Evolutionary conservation across 306 rosid genomes (phyloP), one percentile per base, ranked within the genome.

Genomic region (Quercus agrifolia): DNA sequence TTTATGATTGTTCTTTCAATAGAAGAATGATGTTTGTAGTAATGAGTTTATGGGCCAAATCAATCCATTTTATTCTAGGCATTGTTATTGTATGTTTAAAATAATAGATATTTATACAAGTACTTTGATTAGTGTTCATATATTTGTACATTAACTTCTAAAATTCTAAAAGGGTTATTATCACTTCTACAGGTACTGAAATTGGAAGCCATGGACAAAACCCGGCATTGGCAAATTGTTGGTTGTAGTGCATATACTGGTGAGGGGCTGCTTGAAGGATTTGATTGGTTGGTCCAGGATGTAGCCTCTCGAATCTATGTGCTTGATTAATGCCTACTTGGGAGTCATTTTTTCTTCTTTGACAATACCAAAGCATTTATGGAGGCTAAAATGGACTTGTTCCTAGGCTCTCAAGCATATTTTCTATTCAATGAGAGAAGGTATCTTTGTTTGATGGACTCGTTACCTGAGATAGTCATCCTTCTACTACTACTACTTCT

Each of bases 241-340:
- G 97, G 98, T 4, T 94, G 97, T 63, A 90, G 97, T 74, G 97
- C 94, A 23, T 82, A 80, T 76, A 89, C 94, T 2, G 97, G 97
- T 1, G 90, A 90, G 73, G 96, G 97, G 33, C 84, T 92, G 82
- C 91, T 94, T 18, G 90, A 88, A 84, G 98, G 94, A 23, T 89
- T 92, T 79, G 88, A 90, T 89, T 90, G 98, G 98, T 64, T 94
- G 89, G 97, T 94, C 77, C 92, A 90, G 79, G 97, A 92, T 82
- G 79, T 92, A 70, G 97, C 97, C 54, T 94, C 97, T 62, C 88
- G 94, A 84, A 90, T 92, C 77, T 92, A 94, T 80, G 83, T 90
- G 87, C 91, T 92, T 56, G 87, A 88, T 69, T 88, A 70, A 73
- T 80, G 31, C 35, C 59, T 38, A 33, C 62, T 15, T 58, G 54